Evolutionary conservation across 768 basidiomycete genomes (phyloP).

Genomic region (Pulveroboletus sp.): DNA sequence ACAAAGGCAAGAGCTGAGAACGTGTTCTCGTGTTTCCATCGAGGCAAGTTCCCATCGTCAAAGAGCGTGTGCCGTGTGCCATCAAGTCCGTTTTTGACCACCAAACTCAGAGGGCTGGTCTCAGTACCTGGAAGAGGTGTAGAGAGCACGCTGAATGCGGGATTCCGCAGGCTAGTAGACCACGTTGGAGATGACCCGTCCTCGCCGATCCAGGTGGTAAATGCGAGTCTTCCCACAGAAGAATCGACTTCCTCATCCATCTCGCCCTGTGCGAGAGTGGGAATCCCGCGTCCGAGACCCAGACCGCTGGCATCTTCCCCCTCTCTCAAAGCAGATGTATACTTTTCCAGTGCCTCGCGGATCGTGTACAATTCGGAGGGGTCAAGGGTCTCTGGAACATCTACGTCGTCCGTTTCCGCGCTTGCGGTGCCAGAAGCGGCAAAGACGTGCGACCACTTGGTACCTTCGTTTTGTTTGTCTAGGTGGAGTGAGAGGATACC

Average conservation of each 20-base stretch:
- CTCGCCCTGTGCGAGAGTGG: conserved; percentile 84
- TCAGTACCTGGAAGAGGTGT: conserved; percentile 60
- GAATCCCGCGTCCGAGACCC: conserved; percentile 66
- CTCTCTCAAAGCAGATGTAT: conserved; percentile 61
- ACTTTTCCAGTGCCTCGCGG: conserved; percentile 82
- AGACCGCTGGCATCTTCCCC: conserved; percentile 61
- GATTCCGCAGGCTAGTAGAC: conserved; percentile 34
- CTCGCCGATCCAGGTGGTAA: conserved; percentile 63
- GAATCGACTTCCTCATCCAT: conserved; percentile 88
- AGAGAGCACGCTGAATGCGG: conserved; percentile 59
- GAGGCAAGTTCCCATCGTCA: conserved; percentile 23
- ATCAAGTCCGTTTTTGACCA: conserved; percentile 73
- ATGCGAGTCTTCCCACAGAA: conserved; percentile 62
- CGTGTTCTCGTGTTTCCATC: conserved; percentile 79
- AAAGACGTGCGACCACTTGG: conserved; percentile 88
- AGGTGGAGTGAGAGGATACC: conserved; percentile 81
- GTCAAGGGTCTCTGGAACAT: conserved; percentile 87
- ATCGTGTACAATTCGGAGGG: conserved; percentile 79
- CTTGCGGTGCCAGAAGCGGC: conserved; percentile 41
- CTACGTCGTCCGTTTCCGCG: conserved; percentile 44
- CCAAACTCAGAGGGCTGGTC: conserved; percentile 38
- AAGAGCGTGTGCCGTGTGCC: conserved; percentile 59
- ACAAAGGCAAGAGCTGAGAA: conserved; percentile 92
- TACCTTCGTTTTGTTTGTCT: conserved; percentile 80
- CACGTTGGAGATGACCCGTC: conserved; percentile 48